These are phyloP conservation scores for Poa pratensis DNA, from an alignment of 176 grass and related monocot genomes.

Conservation along the genomic window DNA sequence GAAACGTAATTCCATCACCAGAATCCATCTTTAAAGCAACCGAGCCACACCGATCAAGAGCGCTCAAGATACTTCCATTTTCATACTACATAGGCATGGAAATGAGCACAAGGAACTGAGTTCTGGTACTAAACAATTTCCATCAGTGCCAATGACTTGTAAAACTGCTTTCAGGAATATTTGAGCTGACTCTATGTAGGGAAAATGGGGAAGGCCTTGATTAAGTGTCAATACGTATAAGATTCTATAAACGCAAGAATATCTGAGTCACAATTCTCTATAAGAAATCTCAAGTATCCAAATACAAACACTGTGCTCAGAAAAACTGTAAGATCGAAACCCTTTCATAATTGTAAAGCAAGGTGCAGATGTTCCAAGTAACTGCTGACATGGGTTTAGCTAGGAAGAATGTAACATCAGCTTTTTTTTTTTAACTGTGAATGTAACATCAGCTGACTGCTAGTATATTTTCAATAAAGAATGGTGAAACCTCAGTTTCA, in stretches of 20 bases:
- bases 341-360: background rate
- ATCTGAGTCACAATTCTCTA: background rate
- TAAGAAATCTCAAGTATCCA: background rate
- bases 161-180: constrained; percentile 13
- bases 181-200: background rate
- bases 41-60: background rate
- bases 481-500: background rate
- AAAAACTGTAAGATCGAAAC: background rate
- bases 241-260: background rate
- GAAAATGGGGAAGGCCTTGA: background rate
- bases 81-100: background rate
- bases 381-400: background rate
- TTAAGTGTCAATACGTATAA: background rate
- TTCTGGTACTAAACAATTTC: background rate
- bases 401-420: background rate
- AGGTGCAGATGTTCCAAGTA: constrained; percentile 2
- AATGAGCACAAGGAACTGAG: background rate
- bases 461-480: background rate
- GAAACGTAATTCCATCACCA: background rate
- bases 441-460: background rate
- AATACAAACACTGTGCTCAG: background rate
- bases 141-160: background rate
- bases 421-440: no score
- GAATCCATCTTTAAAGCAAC: background rate
- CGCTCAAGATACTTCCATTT: background rate